These are phyloP conservation scores for Calvatia gigantea DNA, from an alignment of 768 basidiomycete genomes.

Conservation along the genomic window DNA sequence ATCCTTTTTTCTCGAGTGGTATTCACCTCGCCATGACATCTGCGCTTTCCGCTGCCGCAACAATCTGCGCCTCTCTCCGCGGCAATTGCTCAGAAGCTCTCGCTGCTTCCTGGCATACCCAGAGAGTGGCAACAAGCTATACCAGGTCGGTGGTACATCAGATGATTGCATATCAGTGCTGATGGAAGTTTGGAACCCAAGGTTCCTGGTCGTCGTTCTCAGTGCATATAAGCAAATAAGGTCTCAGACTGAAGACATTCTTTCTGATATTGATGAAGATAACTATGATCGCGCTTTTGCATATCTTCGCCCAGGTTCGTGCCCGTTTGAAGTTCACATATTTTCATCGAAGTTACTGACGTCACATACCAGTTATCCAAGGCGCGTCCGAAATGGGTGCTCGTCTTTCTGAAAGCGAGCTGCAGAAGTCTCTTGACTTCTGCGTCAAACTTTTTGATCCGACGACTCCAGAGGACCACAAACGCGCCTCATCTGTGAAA, in stretches of 20 bases:
- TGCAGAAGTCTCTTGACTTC: slow-evolving; percentile 75
- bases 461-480: slow-evolving; percentile 59
- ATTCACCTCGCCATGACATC: slow-evolving; percentile 66
- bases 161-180: background rate
- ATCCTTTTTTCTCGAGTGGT: slow-evolving; percentile 64
- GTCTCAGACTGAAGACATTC: slow-evolving; percentile 49
- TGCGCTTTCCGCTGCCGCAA: slow-evolving; percentile 52
- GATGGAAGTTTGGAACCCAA: slow-evolving; percentile 24
- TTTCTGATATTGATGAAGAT: slow-evolving; percentile 64
- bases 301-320: slow-evolving; percentile 56
- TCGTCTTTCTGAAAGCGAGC: slow-evolving; percentile 66
- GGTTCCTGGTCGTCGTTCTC: slow-evolving; percentile 68
- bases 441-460: slow-evolving; percentile 72
- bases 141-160: slow-evolving; percentile 38
- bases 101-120: slow-evolving; percentile 53
- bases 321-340: background rate
- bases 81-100: slow-evolving; percentile 42
- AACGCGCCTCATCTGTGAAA: slow-evolving; percentile 28
- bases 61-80: slow-evolving; percentile 53
- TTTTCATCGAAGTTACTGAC: background rate
- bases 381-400: slow-evolving; percentile 76
- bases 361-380: slow-evolving; percentile 57
- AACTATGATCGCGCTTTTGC: slow-evolving; percentile 69
- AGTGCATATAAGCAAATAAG: slow-evolving; percentile 74
- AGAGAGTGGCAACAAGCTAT: slow-evolving; percentile 53